These are phyloP conservation scores for Tolypocladium capitatum DNA, from an alignment of 2,329 filamentous ascomycete genomes.

Conservation along the genomic window DNA sequence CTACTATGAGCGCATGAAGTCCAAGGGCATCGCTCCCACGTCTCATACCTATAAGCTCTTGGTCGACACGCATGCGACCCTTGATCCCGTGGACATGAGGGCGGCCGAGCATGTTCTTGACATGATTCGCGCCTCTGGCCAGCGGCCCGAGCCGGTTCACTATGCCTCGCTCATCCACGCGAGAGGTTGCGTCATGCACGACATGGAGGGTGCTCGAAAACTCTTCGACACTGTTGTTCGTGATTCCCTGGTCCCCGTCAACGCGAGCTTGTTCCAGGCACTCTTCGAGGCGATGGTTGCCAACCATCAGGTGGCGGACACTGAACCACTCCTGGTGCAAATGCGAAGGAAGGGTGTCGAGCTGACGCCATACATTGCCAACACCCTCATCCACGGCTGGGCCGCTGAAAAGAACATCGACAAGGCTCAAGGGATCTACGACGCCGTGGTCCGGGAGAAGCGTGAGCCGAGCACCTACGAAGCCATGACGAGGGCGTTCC, in stretches of 20 bases:
- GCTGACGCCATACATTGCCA: slow-evolving; percentile 94
- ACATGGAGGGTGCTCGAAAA: slow-evolving; percentile 68
- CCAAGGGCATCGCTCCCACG: slow-evolving; percentile 75
- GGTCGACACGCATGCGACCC: slow-evolving; percentile 85
- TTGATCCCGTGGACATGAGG: slow-evolving; percentile 80
- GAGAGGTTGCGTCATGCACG: slow-evolving; percentile 84
- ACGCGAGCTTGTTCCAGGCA: slow-evolving; percentile 86
- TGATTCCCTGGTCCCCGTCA: slow-evolving; percentile 52
- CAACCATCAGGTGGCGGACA: slow-evolving; percentile 72
- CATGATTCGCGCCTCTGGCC: slow-evolving; percentile 60
- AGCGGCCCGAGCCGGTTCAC: slow-evolving; percentile 79
- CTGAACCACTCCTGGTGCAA: slow-evolving; percentile 57
- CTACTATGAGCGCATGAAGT: slow-evolving; percentile 92
- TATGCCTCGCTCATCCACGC: slow-evolving; percentile 94
- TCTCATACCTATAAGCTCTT: slow-evolving; percentile 96
- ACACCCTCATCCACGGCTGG: slow-evolving; percentile 96
- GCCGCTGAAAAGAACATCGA: slow-evolving; percentile 67
- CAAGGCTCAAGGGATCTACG: slow-evolving; percentile 69
- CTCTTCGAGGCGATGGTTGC: slow-evolving; percentile 96
- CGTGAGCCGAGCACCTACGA: slow-evolving; percentile 97
- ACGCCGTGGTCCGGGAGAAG: slow-evolving; percentile 60
- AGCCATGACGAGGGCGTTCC: slow-evolving; percentile 89
- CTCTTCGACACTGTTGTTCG: slow-evolving; percentile 72
- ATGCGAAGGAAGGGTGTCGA: slow-evolving; percentile 67
- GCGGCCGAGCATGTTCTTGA: slow-evolving; percentile 76